Evolutionary conservation across 371 early-diverging fungal species (phyloP).

Genomic region (Dinochytrium kinnereticum): DNA sequence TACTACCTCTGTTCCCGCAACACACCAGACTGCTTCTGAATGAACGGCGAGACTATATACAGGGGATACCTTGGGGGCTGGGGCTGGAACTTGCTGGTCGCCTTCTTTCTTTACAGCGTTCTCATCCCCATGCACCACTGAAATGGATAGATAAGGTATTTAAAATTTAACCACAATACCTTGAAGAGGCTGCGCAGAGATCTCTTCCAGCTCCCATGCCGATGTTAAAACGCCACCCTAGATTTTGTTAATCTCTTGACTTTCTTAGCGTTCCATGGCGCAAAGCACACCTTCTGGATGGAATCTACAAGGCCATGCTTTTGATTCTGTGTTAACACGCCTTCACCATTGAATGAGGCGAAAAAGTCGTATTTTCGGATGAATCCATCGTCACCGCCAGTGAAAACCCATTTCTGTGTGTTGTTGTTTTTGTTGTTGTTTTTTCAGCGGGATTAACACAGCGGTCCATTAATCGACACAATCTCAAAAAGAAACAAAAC

Average conservation of each 20-base stretch:
- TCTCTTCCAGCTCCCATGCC: conserved; percentile 92
- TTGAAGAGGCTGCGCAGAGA: background rate
- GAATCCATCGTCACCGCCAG: conserved; percentile 90
- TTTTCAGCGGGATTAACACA: background rate
- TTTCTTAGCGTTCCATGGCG: background rate
- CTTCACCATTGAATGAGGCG: conserved; percentile 84
- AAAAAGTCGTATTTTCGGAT: conserved; percentile 93
- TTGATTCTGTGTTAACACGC: conserved; percentile 80
- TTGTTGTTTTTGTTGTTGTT: conserved; percentile 15
- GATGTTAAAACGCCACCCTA: conserved; percentile 82
- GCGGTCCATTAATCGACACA: background rate
- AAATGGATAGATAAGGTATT: background rate
- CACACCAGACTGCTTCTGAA: conserved; percentile 85
- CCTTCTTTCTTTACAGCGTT: background rate
- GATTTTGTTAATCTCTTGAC: background rate
- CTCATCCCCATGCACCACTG: background rate
- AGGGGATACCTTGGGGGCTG: conserved; percentile 10
- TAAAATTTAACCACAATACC: background rate
- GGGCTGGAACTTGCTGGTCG: background rate
- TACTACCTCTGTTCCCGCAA: conserved; percentile 75
- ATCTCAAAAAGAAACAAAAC: background rate
- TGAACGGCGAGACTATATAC: conserved; percentile 91
- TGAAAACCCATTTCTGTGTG: conserved; percentile 80
- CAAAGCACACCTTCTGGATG: conserved; percentile 71
- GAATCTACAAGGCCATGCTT: conserved; percentile 86